A percentile compares a stretch with the other conserved stretches of the same genome.
phyloP scores from a whole-genome alignment of 177 flowering plant species.

The Tripterygium wilfordii region DNA sequence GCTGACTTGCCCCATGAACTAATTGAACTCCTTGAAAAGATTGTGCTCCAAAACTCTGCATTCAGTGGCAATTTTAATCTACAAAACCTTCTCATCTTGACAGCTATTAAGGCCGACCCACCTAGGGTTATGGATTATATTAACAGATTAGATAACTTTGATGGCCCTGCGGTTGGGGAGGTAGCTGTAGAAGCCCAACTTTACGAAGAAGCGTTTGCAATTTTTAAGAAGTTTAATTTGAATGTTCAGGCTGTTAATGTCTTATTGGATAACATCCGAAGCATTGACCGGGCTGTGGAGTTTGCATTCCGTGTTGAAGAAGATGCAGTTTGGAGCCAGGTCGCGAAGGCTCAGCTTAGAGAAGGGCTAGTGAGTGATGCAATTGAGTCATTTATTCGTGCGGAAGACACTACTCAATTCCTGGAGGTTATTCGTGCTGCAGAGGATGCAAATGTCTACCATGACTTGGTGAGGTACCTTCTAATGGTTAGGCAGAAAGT shows the following conservation, averaged over 20 bases:
- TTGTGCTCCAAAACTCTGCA: constrained; percentile 97
- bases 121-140: constrained; percentile 97
- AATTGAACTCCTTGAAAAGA: constrained; percentile 96
- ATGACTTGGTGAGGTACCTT: constrained; percentile 89
- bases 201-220: constrained; percentile 91
- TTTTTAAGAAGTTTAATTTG: constrained; percentile 95
- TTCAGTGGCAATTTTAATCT: constrained; percentile 97
- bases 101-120: constrained; percentile 95
- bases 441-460: constrained; percentile 78
- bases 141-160: constrained; percentile 91
- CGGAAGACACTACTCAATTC: constrained; percentile 92
- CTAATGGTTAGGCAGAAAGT: constrained; percentile 93
- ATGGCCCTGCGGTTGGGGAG: constrained; percentile 98
- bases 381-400: constrained; percentile 96
- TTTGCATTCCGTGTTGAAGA: constrained; percentile 99
- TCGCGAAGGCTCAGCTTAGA: constrained; percentile 93
- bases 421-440: constrained; percentile 87
- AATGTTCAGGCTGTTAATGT: constrained; percentile 98
- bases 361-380: constrained; percentile 96
- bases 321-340: constrained; percentile 99
- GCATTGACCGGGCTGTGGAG: constrained; percentile 92
- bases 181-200: constrained; percentile 95
- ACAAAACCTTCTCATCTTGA: constrained; percentile 85
- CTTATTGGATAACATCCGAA: constrained; percentile 75
- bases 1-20: constrained; percentile 99